A percentile compares a stretch with the other conserved stretches of the same genome.
Evolutionary conservation across 2,329 filamentous ascomycete genomes (phyloP).

Genomic region (Hypoxylon rubiginosum): DNA sequence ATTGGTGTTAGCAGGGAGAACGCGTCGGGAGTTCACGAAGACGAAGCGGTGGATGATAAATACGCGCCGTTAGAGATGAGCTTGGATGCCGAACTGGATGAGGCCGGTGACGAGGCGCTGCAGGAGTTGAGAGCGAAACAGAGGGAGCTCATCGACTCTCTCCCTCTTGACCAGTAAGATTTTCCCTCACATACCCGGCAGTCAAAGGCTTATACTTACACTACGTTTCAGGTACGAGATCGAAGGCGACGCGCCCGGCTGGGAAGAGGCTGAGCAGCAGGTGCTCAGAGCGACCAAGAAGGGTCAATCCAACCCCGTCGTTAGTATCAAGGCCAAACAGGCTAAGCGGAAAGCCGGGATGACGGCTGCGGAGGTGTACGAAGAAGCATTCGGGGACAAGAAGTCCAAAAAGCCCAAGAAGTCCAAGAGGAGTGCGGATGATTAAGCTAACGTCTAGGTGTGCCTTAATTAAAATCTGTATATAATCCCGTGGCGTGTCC

Average conservation of each 20-base stretch:
- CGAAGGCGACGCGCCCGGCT: slow-evolving; percentile 71
- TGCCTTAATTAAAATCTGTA: too few relatives aligned
- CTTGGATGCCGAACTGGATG: slow-evolving; percentile 85
- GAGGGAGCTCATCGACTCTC: slow-evolving; percentile 87
- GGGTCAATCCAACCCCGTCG: slow-evolving; percentile 71
- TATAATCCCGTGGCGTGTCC: not conserved
- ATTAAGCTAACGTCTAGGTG: slow-evolving; percentile 5
- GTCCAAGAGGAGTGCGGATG: slow-evolving; percentile 61
- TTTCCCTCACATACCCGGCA: not conserved
- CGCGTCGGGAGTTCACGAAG: slow-evolving; percentile 75
- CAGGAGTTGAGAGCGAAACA: slow-evolving; percentile 82
- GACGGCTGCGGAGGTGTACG: slow-evolving; percentile 73
- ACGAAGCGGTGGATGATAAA: slow-evolving; percentile 73
- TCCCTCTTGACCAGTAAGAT: slow-evolving; percentile 87
- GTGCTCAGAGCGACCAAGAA: slow-evolving; percentile 70
- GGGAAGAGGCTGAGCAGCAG: slow-evolving; percentile 81
- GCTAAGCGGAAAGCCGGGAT: slow-evolving; percentile 77
- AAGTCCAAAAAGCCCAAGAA: slow-evolving; percentile 65
- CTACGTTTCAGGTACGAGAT: slow-evolving; percentile 70
- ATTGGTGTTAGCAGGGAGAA: slow-evolving; percentile 71
- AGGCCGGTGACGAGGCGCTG: slow-evolving; percentile 83
- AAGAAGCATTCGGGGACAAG: slow-evolving; percentile 68
- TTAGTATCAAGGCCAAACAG: slow-evolving; percentile 81
- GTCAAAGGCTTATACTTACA: slow-evolving; percentile 19
- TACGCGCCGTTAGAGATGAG: slow-evolving; percentile 79